phyloP scores from a whole-genome alignment of 2,329 filamentous ascomycete species.

The Endoconidiophora polonica region DNA sequence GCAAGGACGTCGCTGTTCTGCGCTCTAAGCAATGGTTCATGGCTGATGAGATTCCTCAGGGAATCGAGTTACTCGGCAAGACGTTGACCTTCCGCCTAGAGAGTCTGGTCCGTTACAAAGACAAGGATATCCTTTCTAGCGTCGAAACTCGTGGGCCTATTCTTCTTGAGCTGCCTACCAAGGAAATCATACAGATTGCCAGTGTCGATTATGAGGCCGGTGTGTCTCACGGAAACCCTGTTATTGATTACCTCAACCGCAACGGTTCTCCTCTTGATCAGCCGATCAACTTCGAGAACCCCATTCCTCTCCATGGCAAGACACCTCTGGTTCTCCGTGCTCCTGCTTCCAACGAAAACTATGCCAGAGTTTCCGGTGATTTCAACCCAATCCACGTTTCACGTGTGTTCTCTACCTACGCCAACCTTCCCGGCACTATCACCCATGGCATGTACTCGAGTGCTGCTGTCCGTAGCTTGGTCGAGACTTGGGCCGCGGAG shows the following conservation, averaged over 20 bases:
- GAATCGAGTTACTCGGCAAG: slow-evolving; percentile 78
- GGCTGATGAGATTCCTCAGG: slow-evolving; percentile 49
- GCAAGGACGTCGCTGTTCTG: slow-evolving; percentile 83
- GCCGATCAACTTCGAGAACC: slow-evolving; percentile 90
- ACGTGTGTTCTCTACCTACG: slow-evolving; percentile 88
- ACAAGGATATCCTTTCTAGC: slow-evolving; percentile 76
- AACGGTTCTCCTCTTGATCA: slow-evolving; percentile 88
- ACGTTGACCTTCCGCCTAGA: slow-evolving; percentile 92
- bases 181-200: slow-evolving; percentile 95
- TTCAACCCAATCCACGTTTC: slow-evolving; percentile 99
- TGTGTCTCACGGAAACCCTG: slow-evolving; percentile 83
- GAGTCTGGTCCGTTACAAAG: slow-evolving; percentile 85
- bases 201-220: slow-evolving; percentile 91
- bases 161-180: slow-evolving; percentile 82
- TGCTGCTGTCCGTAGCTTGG: slow-evolving; percentile 83
- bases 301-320: slow-evolving; percentile 88
- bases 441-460: slow-evolving; percentile 99
- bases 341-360: slow-evolving; percentile 92
- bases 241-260: slow-evolving; percentile 87
- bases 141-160: slow-evolving; percentile 89
- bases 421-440: slow-evolving; percentile 88
- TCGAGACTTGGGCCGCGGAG: slow-evolving; percentile 97
- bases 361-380: slow-evolving; percentile 91
- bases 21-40: slow-evolving; percentile 97
- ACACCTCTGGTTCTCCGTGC: slow-evolving; percentile 76